Evolutionary conservation across 176 grass and related monocot genomes (phyloP).

Genomic region (Oryza australiensis): DNA sequence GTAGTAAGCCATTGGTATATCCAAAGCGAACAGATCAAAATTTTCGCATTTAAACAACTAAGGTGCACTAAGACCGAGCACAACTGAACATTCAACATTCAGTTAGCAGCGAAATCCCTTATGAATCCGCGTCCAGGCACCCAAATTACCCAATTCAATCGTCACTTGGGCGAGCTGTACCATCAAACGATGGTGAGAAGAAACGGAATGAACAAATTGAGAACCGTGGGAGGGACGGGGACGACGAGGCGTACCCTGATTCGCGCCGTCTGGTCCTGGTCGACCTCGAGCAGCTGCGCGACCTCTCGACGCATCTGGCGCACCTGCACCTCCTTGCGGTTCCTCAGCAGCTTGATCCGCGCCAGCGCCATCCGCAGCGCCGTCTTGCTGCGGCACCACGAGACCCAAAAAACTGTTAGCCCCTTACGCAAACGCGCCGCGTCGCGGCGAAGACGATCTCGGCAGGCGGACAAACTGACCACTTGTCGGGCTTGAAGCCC

Average conservation of each 20-base stretch:
- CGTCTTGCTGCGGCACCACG: conserved; percentile 64
- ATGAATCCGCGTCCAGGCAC: not conserved
- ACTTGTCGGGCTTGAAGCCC: conserved; percentile 94
- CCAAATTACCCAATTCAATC: not conserved
- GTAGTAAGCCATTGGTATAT: not conserved
- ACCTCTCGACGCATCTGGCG: conserved; percentile 78
- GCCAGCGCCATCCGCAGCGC: conserved; percentile 80
- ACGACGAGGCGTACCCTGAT: conserved; percentile 53
- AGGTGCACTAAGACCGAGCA: not conserved
- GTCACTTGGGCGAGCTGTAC: not conserved
- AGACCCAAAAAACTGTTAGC: not conserved
- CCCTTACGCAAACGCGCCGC: not conserved
- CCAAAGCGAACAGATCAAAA: not conserved
- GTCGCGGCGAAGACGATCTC: not conserved
- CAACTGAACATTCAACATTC: not conserved
- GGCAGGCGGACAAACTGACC: conserved; percentile 34
- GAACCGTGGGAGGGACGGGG: not conserved
- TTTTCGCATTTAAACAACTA: not conserved
- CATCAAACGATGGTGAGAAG: too few relatives aligned
- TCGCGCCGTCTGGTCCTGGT: conserved; percentile 85
- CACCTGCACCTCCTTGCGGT: conserved; percentile 63
- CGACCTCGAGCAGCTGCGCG: conserved; percentile 71
- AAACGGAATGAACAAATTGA: not conserved
- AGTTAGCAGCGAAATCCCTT: not conserved
- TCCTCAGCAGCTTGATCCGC: conserved; percentile 88